Percentiles rank a stretch among this genome's conserved stretches.
phyloP scores from a whole-genome alignment of 139 green algal genomes.

The Pleodorina starrii region DNA sequence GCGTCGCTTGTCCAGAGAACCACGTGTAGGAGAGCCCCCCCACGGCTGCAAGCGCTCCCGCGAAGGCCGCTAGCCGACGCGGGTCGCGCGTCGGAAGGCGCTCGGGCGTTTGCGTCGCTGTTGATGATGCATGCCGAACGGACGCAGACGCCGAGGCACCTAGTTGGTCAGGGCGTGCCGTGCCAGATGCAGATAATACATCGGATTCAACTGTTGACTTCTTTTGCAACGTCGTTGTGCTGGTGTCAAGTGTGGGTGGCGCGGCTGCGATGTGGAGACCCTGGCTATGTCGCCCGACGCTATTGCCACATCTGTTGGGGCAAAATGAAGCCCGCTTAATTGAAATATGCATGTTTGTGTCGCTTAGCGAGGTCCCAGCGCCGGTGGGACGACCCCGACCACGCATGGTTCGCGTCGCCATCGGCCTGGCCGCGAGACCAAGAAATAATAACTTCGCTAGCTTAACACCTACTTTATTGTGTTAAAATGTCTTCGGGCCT shows the following conservation, averaged over 20 bases:
- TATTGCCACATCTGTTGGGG: background rate
- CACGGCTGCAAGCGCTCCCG: background rate
- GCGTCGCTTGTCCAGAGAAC: background rate
- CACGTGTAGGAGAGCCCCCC: background rate
- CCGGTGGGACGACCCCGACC: background rate
- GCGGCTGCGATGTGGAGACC: background rate
- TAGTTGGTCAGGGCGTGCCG: background rate
- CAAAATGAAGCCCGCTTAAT: background rate
- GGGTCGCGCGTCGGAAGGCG: background rate
- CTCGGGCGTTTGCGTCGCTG: background rate
- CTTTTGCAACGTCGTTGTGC: background rate
- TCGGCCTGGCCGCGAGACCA: too few relatives aligned
- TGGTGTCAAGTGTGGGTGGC: background rate
- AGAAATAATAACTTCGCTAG: too few relatives aligned
- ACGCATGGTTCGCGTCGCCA: background rate
- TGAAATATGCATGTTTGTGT: background rate
- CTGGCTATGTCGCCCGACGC: background rate
- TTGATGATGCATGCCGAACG: background rate
- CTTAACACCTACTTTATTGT: too few relatives aligned
- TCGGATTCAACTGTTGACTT: background rate
- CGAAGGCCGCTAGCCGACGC: background rate
- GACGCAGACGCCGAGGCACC: too few relatives aligned
- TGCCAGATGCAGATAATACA: background rate
- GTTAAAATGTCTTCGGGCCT: too few relatives aligned
- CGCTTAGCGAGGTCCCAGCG: background rate